These are phyloP conservation scores for Mycena polygramma DNA, from an alignment of 768 basidiomycete genomes.

Conservation along the genomic window DNA sequence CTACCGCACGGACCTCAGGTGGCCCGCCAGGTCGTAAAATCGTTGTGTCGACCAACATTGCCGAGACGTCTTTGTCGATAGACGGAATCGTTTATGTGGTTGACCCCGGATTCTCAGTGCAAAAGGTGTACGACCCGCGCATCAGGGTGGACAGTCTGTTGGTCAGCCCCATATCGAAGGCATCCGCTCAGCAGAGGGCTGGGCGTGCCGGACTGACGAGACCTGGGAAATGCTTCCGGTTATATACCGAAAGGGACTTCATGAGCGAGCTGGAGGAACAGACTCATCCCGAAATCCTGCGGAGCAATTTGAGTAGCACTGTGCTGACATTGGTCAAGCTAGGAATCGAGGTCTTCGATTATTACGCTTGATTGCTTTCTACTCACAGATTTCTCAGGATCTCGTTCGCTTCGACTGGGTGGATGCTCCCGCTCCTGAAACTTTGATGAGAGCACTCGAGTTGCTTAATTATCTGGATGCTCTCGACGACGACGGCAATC, in stretches of 20 bases:
- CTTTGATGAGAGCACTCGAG: slow-evolving; percentile 95
- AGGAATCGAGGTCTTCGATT: slow-evolving; percentile 78
- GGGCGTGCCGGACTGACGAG: slow-evolving; percentile 98
- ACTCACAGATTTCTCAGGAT: slow-evolving; percentile 56
- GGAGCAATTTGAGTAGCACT: slow-evolving; percentile 89
- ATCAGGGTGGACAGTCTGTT: slow-evolving; percentile 98
- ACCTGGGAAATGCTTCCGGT: slow-evolving; percentile 97
- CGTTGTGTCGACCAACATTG: slow-evolving; percentile 97
- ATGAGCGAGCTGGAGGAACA: slow-evolving; percentile 98
- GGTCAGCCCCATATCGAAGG: slow-evolving; percentile 98
- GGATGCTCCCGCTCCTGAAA: slow-evolving; percentile 97
- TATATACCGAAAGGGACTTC: slow-evolving; percentile 97
- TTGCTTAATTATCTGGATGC: slow-evolving; percentile 94
- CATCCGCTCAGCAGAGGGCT: slow-evolving; percentile 95
- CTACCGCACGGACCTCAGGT: slow-evolving; percentile 87
- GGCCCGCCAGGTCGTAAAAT: slow-evolving; percentile 94
- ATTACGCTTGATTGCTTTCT: too few species aligned
- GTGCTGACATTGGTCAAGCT: slow-evolving; percentile 97
- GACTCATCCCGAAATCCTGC: slow-evolving; percentile 96
- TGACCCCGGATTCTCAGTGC: slow-evolving; percentile 97
- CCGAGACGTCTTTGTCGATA: slow-evolving; percentile 97
- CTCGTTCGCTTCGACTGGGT: slow-evolving; percentile 98
- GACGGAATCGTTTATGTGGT: slow-evolving; percentile 99
- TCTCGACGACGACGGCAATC: slow-evolving; percentile 93
- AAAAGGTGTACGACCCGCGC: slow-evolving; percentile 96